Percentiles rank a stretch among this genome's conserved stretches.
These are phyloP conservation scores for Macrolepiota fuliginosa DNA, from an alignment of 768 basidiomycete species.

Conservation along the genomic window DNA sequence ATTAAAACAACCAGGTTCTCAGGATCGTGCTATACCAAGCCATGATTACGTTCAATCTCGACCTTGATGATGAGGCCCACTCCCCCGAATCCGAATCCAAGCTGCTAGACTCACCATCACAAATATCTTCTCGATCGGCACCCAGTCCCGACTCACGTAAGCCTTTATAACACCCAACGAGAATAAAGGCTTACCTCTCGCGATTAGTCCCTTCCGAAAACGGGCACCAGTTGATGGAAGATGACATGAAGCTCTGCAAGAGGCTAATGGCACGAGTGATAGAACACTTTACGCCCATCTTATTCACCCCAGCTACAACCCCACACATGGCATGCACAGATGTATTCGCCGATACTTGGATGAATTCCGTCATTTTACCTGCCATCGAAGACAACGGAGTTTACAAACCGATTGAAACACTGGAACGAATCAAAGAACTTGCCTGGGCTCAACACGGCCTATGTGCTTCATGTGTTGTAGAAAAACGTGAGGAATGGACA, in stretches of 20 bases:
- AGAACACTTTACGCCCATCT: constrained; percentile 64
- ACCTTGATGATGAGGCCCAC: constrained; percentile 30
- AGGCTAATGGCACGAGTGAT: constrained; percentile 55
- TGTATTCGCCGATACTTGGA: constrained; percentile 70
- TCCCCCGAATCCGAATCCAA: constrained; percentile 5
- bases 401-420: constrained; percentile 69
- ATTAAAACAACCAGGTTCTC: constrained; percentile 39
- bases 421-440: constrained; percentile 54
- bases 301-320: constrained; percentile 71
- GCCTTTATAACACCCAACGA: not conserved
- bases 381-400: constrained; percentile 62
- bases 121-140: not conserved
- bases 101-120: constrained; percentile 13
- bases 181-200: not conserved
- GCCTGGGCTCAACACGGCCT: constrained; percentile 60
- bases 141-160: not conserved
- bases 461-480: constrained; percentile 53
- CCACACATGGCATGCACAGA: constrained; percentile 75
- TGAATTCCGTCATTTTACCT: constrained; percentile 64
- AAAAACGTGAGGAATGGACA: constrained; percentile 67
- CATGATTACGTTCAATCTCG: constrained; percentile 57
- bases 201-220: constrained; percentile 22
- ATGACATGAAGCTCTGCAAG: constrained; percentile 38
- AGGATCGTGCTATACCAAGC: constrained; percentile 66
- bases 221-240: not conserved